Evolutionary conservation across 2,329 filamentous ascomycete genomes (phyloP).

Genomic region (Penicillium sp.): DNA sequence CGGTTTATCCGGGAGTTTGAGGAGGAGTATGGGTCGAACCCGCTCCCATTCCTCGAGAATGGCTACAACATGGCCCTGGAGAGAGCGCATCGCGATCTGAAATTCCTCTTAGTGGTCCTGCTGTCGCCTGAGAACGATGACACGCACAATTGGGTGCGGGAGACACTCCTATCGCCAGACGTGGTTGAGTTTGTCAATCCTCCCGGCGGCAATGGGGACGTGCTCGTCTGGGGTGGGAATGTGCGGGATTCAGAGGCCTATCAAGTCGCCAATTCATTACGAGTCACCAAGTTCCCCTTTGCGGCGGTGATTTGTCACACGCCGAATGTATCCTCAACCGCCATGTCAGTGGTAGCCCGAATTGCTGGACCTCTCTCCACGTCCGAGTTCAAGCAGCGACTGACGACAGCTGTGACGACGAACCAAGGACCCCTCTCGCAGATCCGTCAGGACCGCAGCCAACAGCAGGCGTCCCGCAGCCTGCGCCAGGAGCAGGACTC

Average conservation of each 20-base stretch:
- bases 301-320: constrained; percentile 84
- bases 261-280: constrained; percentile 83
- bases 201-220: constrained; percentile 72
- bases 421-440: constrained; percentile 75
- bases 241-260: constrained; percentile 93
- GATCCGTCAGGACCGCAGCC: constrained; percentile 74
- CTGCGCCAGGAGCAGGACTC: constrained; percentile 87
- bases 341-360: constrained; percentile 87
- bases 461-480: constrained; percentile 78
- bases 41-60: constrained; percentile 78
- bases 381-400: constrained; percentile 72
- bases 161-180: constrained; percentile 77
- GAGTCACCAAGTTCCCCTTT: constrained; percentile 92
- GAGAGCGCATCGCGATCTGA: constrained; percentile 83
- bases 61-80: constrained; percentile 93
- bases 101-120: constrained; percentile 86
- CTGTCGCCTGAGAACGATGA: constrained; percentile 95
- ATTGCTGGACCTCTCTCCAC: constrained; percentile 73
- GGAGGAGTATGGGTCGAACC: constrained; percentile 76
- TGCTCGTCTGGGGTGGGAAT: constrained; percentile 90
- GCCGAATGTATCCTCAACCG: constrained; percentile 76
- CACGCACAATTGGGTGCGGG: constrained; percentile 75
- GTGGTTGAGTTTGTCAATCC: constrained; percentile 75
- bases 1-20: constrained; percentile 92
- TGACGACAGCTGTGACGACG: constrained; percentile 72